These are phyloP conservation scores for Iris macrosiphon DNA, from an alignment of 106 monocot genomes.

Conservation along the genomic window DNA sequence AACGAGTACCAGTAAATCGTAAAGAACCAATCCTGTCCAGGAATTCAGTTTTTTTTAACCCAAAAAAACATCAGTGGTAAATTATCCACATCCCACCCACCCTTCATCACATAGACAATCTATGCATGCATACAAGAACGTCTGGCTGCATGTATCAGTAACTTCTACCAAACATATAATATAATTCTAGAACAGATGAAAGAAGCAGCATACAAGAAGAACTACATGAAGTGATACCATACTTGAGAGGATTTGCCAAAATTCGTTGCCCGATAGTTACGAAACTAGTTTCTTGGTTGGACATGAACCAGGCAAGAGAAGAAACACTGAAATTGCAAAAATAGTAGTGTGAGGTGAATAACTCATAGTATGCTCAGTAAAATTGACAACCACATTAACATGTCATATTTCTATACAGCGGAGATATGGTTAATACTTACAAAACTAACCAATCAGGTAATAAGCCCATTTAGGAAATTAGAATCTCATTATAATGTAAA, in stretches of 20 bases:
- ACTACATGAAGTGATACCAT: slow-evolving; percentile 12
- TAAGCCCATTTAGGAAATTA: not conserved
- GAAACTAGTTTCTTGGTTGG: slow-evolving; percentile 97
- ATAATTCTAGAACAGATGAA: no score
- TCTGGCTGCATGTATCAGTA: no score
- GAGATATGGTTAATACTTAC: not conserved
- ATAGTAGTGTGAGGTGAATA: not conserved
- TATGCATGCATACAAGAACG: no score
- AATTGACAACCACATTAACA: no score
- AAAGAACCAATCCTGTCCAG: no score
- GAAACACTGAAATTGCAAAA: slow-evolving; percentile 72
- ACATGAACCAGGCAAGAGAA: slow-evolving; percentile 99
- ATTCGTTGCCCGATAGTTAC: slow-evolving; percentile 95
- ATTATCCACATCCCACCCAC: no score
- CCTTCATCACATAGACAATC: no score
- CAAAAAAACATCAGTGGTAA: no score
- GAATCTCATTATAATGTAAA: not conserved
- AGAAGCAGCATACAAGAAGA: not conserved
- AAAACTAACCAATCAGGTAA: not conserved
- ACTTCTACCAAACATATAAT: no score
- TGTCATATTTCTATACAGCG: not conserved
- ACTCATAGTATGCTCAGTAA: not conserved
- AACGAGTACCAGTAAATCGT: no score
- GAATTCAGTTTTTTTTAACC: no score
- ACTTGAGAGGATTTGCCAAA: slow-evolving; percentile 92